Conservation (phyloP, 2,329 filamentous ascomycete species). For the Colletotrichum theobromicola region DNA sequence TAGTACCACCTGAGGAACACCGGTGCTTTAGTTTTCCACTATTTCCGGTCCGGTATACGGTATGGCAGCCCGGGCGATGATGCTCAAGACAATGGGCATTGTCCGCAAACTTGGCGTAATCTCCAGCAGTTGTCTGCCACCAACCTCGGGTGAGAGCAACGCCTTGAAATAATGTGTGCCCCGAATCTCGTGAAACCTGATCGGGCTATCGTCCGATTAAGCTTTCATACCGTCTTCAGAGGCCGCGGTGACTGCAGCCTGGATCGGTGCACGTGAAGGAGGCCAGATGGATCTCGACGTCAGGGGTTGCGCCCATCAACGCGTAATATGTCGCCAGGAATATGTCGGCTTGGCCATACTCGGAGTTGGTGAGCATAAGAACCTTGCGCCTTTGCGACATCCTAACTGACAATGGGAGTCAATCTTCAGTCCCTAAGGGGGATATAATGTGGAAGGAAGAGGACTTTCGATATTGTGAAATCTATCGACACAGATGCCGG, state of each 20-base stretch:
- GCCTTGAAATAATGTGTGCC: background rate
- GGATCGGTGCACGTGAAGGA: conserved; percentile 7
- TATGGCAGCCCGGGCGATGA: background rate
- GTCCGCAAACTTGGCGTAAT: conserved; percentile 4
- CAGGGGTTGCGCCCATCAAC: conserved; percentile 6
- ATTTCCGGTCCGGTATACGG: conserved; percentile 8
- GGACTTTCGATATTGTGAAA: background rate
- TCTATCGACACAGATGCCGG: too few species aligned
- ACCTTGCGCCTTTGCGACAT: background rate
- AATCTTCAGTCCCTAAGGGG: too few species aligned
- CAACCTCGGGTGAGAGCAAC: background rate
- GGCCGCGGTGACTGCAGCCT: background rate
- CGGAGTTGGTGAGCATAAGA: conserved; percentile 25
- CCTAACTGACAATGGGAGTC: too few species aligned
- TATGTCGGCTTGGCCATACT: conserved; percentile 28
- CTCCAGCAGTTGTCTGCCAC: background rate
- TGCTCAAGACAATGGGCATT: background rate
- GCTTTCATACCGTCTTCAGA: background rate
- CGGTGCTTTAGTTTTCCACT: conserved; percentile 33
- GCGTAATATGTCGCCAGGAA: conserved; percentile 25
- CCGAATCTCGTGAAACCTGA: background rate
- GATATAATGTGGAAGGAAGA: too few species aligned
- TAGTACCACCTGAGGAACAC: conserved; percentile 49
- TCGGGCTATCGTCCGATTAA: background rate
- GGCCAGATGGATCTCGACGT: conserved; percentile 18